phyloP scores from a whole-genome alignment of 331 rosid genomes.

The Quercus tomentella region DNA sequence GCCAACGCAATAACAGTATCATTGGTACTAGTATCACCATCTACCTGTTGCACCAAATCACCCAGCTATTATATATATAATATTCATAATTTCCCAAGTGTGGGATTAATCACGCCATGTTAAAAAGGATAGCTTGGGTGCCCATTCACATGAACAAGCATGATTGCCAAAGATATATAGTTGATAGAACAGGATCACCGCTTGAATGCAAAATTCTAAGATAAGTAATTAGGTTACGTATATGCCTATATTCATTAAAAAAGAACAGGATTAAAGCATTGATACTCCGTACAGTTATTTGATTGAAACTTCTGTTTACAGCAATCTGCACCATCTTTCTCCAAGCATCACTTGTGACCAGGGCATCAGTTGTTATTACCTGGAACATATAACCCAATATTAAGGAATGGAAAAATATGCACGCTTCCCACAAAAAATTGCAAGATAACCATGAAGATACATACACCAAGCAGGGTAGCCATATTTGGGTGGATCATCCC shows the following conservation, averaged over 20 bases:
- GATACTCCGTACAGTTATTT: slow-evolving; percentile 61
- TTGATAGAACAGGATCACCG: neutral
- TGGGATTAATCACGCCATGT: neutral
- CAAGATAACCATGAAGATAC: slow-evolving; percentile 26
- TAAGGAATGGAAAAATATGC: slow-evolving; percentile 4
- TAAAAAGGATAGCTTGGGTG: neutral
- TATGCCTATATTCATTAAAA: neutral
- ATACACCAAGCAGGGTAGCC: slow-evolving; percentile 98
- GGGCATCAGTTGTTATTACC: slow-evolving; percentile 93
- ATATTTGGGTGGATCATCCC: slow-evolving; percentile 99
- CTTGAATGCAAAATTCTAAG: neutral
- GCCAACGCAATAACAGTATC: slow-evolving; percentile 92
- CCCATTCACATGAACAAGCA: neutral
- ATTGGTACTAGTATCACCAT: slow-evolving; percentile 96
- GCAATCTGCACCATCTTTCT: slow-evolving; percentile 82
- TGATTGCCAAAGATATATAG: neutral
- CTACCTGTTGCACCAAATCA: slow-evolving; percentile 57
- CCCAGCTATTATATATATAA: neutral
- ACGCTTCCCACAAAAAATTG: neutral
- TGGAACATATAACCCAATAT: slow-evolving; percentile 18
- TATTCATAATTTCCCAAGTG: neutral
- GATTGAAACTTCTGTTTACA: slow-evolving; percentile 89
- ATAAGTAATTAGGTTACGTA: neutral
- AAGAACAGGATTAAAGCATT: neutral
- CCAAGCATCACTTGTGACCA: slow-evolving; percentile 70